Evolutionary conservation across 371 early-diverging fungal species (phyloP).

Genomic region (Choanephora cucurbitarum): DNA sequence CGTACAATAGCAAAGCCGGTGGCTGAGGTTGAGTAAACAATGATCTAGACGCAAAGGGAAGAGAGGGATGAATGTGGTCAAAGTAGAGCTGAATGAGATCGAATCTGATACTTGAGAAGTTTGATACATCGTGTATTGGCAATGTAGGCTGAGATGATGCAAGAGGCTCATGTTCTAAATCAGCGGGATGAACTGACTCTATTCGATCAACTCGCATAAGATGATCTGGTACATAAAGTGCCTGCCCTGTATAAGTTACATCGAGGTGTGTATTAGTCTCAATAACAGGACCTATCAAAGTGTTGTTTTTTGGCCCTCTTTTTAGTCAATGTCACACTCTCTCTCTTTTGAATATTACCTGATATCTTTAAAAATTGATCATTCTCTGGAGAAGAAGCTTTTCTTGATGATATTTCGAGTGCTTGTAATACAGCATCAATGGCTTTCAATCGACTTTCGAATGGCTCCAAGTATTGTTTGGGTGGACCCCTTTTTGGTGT

Average conservation of each 20-base stretch:
- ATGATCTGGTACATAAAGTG: conserved; percentile 20
- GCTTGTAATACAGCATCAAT: conserved; percentile 35
- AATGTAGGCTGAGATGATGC: conserved; percentile 6
- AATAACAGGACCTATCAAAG: conserved; percentile 5
- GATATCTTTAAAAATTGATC: neutral
- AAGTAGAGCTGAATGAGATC: conserved; percentile 47
- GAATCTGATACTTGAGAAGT: conserved; percentile 4
- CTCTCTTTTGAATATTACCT: too few species aligned
- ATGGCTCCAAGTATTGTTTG: conserved; percentile 48
- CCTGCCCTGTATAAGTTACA: conserved; percentile 20
- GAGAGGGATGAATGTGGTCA: conserved; percentile 56
- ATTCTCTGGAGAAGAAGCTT: neutral
- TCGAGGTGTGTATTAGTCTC: conserved; percentile 9
- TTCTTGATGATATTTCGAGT: conserved; percentile 15
- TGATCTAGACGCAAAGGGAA: conserved; percentile 54
- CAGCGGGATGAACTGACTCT: conserved; percentile 10
- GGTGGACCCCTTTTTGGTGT: conserved; percentile 45
- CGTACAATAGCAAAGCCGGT: conserved; percentile 54
- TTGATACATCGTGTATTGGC: neutral
- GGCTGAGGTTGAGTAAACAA: conserved; percentile 46
- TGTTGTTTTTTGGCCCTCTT: too few species aligned
- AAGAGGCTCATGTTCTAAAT: conserved; percentile 11
- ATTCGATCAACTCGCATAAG: conserved; percentile 23
- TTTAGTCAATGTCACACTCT: too few species aligned
- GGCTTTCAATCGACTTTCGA: conserved; percentile 40